phyloP scores from a whole-genome alignment of 2,329 filamentous ascomycete species.

The Claviceps monticola region DNA sequence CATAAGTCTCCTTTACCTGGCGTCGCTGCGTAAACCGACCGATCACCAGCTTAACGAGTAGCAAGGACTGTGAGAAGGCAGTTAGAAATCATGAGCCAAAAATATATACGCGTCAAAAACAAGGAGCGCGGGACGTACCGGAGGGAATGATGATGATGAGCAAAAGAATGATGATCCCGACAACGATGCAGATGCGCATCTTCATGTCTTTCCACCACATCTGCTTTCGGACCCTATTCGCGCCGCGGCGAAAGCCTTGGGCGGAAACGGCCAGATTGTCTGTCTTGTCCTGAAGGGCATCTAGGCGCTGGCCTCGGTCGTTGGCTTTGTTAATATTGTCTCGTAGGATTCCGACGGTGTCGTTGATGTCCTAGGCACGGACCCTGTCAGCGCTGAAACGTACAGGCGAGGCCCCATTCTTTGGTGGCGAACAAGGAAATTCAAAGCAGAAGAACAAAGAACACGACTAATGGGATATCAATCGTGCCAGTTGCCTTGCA shows the following conservation, averaged over 20 bases:
- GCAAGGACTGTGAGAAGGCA: constrained; percentile 18
- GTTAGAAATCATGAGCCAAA: not conserved
- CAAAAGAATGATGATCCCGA: constrained; percentile 81
- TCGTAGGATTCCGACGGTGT: constrained; percentile 87
- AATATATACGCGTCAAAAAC: not conserved
- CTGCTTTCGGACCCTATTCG: constrained; percentile 89
- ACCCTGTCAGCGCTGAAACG: constrained; percentile 7
- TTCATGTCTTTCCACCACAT: constrained; percentile 99
- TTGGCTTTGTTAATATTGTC: constrained; percentile 97
- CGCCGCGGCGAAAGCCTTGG: constrained; percentile 88
- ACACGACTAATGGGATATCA: not conserved
- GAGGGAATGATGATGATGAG: constrained; percentile 88
- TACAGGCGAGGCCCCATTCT: not conserved
- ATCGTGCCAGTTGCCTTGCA: too few relatives aligned
- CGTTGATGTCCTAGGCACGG: constrained; percentile 73
- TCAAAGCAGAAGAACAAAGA: not conserved
- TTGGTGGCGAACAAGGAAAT: too few relatives aligned
- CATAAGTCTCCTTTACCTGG: not conserved
- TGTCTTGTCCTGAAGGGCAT: constrained; percentile 85
- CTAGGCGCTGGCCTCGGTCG: constrained; percentile 78
- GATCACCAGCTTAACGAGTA: constrained; percentile 16
- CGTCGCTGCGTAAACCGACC: constrained; percentile 5
- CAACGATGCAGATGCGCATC: constrained; percentile 95
- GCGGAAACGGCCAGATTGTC: constrained; percentile 87
- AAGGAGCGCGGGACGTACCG: constrained; percentile 39